Base-by-base conservation (phyloP, 148 eudicot species). In the Fallopia convolvulus region DNA sequence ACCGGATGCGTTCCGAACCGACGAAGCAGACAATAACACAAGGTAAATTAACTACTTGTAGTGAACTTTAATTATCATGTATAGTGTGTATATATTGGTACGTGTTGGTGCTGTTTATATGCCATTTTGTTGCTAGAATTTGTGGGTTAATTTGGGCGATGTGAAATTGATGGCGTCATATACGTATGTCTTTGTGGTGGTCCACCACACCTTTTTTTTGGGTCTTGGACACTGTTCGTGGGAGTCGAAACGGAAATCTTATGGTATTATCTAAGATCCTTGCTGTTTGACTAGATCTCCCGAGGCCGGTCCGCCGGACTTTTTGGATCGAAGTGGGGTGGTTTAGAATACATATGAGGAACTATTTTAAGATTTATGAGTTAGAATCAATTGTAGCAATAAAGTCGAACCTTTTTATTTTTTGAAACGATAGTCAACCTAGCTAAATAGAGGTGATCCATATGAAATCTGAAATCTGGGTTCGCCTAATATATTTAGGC, bases 1-100 rank as follows among this genome's bases (percentile, higher is more conserved):
- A 48, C 75, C 75, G 50, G 75, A 73, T 21, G 55, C 46, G 8
- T 73, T 73, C 39, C 75, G 55, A 8, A 48, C 55, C 18, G 55
- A 46, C 12, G 55, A 73, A 17, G 26, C 61, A 6, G 75, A 73
- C 18, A 44, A 73, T 20, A 10, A 17, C 26, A 73, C 20, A 0
- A 68, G 72, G 72, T 68, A 30, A 30, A 11, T 4, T 65, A 32
- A 12, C 8, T 14, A 13, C 41, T 65, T 2, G 23, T 61, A 13
- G 50, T 61, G 21, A 3, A 2, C 26, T 30, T 61, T 61, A 26
- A 2, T 61, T 23, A 61, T 26, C 32, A 60, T 58, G 30, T 9
- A 21, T 23, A 9, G 6, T 26, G 30, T 26, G 30, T 23, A 8
- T 55, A 6, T 18, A 44, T 44, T 44, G 47, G 47, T 44, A 44